Evolutionary conservation across 78 protist genomes (phyloP), one percentile per base, ranked within the genome.

Genomic region (Isochrysis galbana): DNA sequence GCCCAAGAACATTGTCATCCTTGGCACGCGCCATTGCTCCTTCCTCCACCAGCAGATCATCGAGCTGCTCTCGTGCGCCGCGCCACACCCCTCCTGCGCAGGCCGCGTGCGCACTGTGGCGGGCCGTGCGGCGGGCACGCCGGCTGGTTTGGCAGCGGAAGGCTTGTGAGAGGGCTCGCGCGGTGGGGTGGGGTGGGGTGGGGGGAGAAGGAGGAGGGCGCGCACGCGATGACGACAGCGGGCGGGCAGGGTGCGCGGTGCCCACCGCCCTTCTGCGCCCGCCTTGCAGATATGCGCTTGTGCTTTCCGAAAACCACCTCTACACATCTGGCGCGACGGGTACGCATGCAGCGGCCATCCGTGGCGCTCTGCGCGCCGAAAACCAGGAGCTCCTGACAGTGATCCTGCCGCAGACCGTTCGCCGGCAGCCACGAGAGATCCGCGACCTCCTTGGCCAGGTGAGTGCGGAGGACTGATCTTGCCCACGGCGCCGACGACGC

Each of bases 1-100:
- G n/a, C 88, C 88, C 41, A 80, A 80, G 55, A 80, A 80, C 19
- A 80, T 80, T 38, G 88, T 44, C 14, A 80, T 80, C 54, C 88
- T 80, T 38, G 88, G 88, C 55, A 80, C 88, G 17, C 88, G 88
- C 26, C 88, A 80, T 22, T 80, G 88, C 88, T 10, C 41, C 38
- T 44, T 80, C 55, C n/a, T 80, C 22, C 88, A 80, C 38, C 88
- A 80, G 88, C 88, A 80, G 88, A 80, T 80, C 88, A 44, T 80
- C 48, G 88, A 80, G 88, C 88, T 80, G 34, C 54, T 80, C 34
- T 78, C 87, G 36, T n/a, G n/a, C n/a, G n/a, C n/a, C 17, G 61
- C 61, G 61, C 61, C n/a, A n/a, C n/a, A n/a, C n/a, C n/a, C n/a
- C n/a, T n/a, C n/a, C n/a, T n/a, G n/a, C n/a, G n/a, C n/a, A n/a